A percentile compares a stretch with the other conserved stretches of the same genome.
These are phyloP conservation scores for Geranium brycei DNA, from an alignment of 345 rosid genomes.

Conservation along the genomic window DNA sequence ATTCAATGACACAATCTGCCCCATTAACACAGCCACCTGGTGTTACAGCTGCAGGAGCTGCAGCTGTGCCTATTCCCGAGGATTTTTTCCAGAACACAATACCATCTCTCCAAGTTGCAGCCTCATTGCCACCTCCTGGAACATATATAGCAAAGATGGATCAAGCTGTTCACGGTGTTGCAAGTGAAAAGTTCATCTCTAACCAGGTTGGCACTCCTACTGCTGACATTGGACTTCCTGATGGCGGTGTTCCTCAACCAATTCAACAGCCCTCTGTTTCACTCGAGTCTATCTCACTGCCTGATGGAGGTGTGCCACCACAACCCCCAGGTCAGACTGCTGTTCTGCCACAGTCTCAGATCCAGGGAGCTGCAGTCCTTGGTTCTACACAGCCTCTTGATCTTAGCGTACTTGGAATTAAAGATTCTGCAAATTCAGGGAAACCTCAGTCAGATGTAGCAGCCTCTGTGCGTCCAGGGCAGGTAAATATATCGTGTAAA, in stretches of 20 bases:
- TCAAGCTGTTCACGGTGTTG: constrained; percentile 41
- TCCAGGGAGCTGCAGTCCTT: constrained; percentile 35
- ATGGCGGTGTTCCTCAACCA: constrained; percentile 56
- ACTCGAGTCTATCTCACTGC: constrained; percentile 45
- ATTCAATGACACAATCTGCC: constrained; percentile 38
- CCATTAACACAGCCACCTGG: constrained; percentile 35
- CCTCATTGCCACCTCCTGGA: constrained; percentile 77
- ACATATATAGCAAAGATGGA: constrained; percentile 66
- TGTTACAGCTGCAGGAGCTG: no score
- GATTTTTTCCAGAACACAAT: constrained; percentile 90
- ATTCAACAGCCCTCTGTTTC: constrained; percentile 31
- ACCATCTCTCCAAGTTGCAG: constrained; percentile 80
- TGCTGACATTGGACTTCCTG: constrained; percentile 59
- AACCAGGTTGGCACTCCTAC: constrained; percentile 29
- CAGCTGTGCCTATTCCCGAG: constrained; percentile 75
- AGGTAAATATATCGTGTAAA: constrained; percentile 31
- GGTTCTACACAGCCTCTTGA: constrained; percentile 73
- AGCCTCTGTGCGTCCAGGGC: constrained; percentile 80
- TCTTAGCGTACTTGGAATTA: constrained; percentile 80
- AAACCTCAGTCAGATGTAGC: constrained; percentile 54
- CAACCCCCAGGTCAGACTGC: constrained; percentile 37
- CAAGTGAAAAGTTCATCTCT: constrained; percentile 22
- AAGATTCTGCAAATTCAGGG: constrained; percentile 47
- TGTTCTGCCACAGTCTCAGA: constrained; percentile 25
- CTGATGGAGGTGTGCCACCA: constrained; percentile 86